These are phyloP conservation scores for Suhomyces bribrorum DNA, from an alignment of 1,139 yeast species.

Conservation along the genomic window DNA sequence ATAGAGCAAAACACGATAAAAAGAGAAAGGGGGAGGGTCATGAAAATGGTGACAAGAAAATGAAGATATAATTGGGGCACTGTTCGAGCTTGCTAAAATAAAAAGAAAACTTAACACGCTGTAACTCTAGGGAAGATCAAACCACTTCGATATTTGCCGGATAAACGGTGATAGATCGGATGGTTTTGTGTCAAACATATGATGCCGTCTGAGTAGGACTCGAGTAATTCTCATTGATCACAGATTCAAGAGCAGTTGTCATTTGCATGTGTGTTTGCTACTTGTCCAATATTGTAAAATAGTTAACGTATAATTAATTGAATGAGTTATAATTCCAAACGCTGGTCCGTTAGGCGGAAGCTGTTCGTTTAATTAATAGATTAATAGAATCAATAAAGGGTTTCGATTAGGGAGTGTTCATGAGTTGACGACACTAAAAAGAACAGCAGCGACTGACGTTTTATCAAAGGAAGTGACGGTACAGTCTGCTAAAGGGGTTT, in stretches of 20 bases:
- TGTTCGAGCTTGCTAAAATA: too few relatives aligned
- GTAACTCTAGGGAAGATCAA: too few relatives aligned
- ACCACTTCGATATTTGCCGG: too few relatives aligned
- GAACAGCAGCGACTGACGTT: background rate
- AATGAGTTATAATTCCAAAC: background rate
- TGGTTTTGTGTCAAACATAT: too few relatives aligned
- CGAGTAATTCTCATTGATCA: background rate
- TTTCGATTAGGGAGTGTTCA: background rate
- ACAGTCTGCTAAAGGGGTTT: too few relatives aligned
- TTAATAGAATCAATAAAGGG: background rate
- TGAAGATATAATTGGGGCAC: too few relatives aligned
- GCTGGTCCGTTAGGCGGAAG: background rate
- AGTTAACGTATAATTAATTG: background rate
- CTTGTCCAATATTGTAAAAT: background rate
- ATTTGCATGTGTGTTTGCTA: background rate
- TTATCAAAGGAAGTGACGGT: too few relatives aligned
- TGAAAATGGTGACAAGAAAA: constrained; percentile 8
- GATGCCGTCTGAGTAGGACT: too few relatives aligned
- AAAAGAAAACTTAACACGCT: too few relatives aligned
- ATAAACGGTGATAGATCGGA: too few relatives aligned
- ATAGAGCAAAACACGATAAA: constrained; percentile 36
- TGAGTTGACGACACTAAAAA: background rate
- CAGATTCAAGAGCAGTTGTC: too few relatives aligned
- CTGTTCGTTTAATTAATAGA: background rate
- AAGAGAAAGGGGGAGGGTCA: constrained; percentile 10